phyloP scores from a whole-genome alignment of 495 filamentous ascomycete genomes.

The Talaromyces nanjingensis region DNA sequence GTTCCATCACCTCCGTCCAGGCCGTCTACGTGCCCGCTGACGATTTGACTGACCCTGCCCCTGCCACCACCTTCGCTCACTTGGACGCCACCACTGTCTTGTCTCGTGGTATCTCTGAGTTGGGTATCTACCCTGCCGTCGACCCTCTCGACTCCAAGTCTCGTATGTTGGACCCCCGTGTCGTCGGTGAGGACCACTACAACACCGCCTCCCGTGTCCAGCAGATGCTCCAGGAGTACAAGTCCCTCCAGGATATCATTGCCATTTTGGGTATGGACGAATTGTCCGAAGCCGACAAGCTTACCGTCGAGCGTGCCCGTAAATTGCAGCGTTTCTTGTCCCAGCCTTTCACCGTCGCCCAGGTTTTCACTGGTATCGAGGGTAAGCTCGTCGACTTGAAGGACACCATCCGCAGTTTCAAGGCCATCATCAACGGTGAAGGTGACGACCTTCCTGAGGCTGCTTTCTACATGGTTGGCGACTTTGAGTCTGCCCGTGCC shows the following conservation, averaged over 20 bases:
- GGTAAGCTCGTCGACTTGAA: conserved; percentile 94
- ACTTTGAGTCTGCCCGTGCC: conserved; percentile 82
- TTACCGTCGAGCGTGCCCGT: conserved; percentile 99
- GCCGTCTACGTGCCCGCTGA: conserved; percentile 99
- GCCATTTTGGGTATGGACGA: conserved; percentile 99
- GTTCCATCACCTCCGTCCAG: conserved; percentile 99
- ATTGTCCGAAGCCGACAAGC: conserved; percentile 95
- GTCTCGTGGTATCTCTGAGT: conserved; percentile 99
- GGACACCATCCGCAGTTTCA: conserved; percentile 96
- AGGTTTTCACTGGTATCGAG: conserved; percentile 99
- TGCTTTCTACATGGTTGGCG: conserved; percentile 98
- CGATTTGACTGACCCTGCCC: conserved; percentile 99
- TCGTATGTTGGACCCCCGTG: conserved; percentile 98
- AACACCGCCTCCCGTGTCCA: conserved; percentile 87
- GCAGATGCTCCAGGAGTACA: conserved; percentile 99
- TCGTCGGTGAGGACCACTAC: conserved; percentile 98
- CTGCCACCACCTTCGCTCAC: conserved; percentile 99
- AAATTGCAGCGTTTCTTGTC: conserved; percentile 99
- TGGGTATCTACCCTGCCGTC: conserved; percentile 99
- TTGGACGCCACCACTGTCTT: conserved; percentile 99
- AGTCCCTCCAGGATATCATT: conserved; percentile 99
- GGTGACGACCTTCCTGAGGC: conserved; percentile 91
- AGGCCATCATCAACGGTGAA: conserved; percentile 93
- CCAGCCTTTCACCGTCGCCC: conserved; percentile 98
- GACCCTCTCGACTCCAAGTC: conserved; percentile 99